Evolutionary conservation across 257 asterid species (phyloP), one percentile per base, ranked within the genome.

Genomic region (Primulina huaijiensis): DNA sequence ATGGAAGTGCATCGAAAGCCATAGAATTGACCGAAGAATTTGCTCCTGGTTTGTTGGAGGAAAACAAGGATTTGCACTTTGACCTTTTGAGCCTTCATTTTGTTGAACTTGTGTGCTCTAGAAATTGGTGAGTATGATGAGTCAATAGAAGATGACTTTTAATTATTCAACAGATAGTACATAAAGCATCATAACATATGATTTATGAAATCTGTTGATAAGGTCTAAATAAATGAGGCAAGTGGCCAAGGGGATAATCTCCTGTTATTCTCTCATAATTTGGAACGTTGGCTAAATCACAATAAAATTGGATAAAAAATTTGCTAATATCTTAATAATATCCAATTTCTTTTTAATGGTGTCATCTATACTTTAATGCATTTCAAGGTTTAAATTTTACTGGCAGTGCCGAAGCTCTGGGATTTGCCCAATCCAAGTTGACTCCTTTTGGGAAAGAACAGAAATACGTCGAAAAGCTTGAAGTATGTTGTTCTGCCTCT

Each of bases 371-470:
- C 65, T 21, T 46, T 65, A 21, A 27, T 20, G 40, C 53, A 11
- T 25, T 34, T 16, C 4, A 19, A 65, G 20, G 53, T 56, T 56
- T 30, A 52, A 19, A 68, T 62, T 71, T 55, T 78, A 27, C 68
- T 85, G 75, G 83, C 98, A 93, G 98, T 85, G 82, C 82, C 33
- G 97, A 93, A 85, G 99, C 99, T 64, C 77, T 93, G 67, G 87
- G 75, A 76, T 93, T 90, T 78, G 99, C 99, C 21, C 94, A 85
- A 65, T 74, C 85, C 68, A 85, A 90, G 71, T 76, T 90, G 73
- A 80, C 90, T 67, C 87, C 95, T 76, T 93, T 89, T 11, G 97
- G 94, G 31, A 89, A 86, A 76, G 89, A 82, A 70, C 90, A 87
- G 82, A 85, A 84, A 83, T 84, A 82, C 61, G 88, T 90, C 46